These are phyloP conservation scores for Starmerella etchellsii DNA, from an alignment of 805 yeast genomes.

Conservation along the genomic window DNA sequence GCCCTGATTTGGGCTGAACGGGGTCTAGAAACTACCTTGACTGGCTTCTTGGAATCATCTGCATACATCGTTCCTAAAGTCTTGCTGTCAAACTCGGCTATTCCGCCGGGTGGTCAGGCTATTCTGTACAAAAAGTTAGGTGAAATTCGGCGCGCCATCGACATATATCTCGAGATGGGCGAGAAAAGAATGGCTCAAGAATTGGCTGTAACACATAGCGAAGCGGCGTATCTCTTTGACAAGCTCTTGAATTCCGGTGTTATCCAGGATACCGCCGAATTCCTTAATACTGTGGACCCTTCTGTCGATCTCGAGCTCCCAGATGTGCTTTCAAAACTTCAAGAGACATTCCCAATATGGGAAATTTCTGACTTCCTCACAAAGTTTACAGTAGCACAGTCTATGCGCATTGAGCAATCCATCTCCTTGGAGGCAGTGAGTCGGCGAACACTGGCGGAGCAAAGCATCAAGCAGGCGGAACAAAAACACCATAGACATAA, in stretches of 20 bases:
- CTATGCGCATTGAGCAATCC: background rate
- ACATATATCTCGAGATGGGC: constrained; percentile 43
- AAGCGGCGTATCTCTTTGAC: constrained; percentile 10
- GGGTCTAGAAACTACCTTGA: background rate
- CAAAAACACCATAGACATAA: constrained; percentile 1
- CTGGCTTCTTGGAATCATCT: constrained; percentile 3
- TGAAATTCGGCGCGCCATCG: constrained; percentile 50
- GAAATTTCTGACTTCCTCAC: constrained; percentile 3
- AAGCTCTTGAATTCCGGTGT: background rate
- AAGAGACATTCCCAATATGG: background rate
- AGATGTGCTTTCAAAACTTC: constrained; percentile 2
- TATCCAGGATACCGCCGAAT: background rate
- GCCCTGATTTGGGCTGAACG: constrained; percentile 6
- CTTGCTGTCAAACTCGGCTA: constrained; percentile 1
- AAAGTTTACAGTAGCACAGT: background rate
- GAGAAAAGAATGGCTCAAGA: constrained; percentile 46
- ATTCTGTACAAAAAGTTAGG: constrained; percentile 46
- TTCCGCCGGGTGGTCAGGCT: constrained; percentile 33
- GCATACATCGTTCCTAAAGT: background rate
- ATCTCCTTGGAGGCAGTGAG: constrained; percentile 5
- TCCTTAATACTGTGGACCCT: constrained; percentile 1
- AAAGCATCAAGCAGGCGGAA: constrained; percentile 7
- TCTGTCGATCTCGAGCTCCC: background rate
- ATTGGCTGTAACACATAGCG: constrained; percentile 39
- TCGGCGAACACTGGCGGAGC: constrained; percentile 13